Evolutionary conservation across 805 yeast species (phyloP), one percentile per base, ranked within the genome.

Genomic region (Pichia sporocuriosa): DNA sequence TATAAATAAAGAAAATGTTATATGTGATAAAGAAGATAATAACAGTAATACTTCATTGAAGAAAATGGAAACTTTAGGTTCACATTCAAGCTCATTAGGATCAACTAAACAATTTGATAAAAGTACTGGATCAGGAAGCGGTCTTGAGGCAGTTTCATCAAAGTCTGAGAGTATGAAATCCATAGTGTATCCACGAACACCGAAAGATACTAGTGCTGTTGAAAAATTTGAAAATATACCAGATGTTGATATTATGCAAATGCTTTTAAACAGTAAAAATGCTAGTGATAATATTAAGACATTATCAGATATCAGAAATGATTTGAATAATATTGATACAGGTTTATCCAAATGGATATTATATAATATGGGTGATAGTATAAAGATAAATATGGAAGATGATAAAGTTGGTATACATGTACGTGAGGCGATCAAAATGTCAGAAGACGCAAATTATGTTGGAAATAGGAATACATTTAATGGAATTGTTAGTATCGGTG

Each of bases 361-460:
- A 16, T 38, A 22, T 28, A 43, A 43, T 31, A 43, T 38, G 42
- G 35, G 39, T 11, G 38, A 34, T 37, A 38, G 39, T 19, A 22
- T 28, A 19, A 32, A 38, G 27, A 34, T 34, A 17, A 38, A 17
- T 17, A 33, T 32, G 23, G 46, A 38, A 20, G 59, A 55, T 23
- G 37, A 52, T 19, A 48, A 45, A 23, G 25, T 72, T 37, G 79
- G 79, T 0, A 68, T 67, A 16, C 72, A 78, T 46, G 88, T 82
- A 2, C 65, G 73, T 24, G 76, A 72, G 23, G 45, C 42, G 12
- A n/a, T 34, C 11, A 24, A 37, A 22, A 7, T 11, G 10, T 25
- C 27, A 6, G 37, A 38, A 28, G 40, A 32, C 2, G 34, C 32
- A 9, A 25, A 12, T 12, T 17, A 19, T 31, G 20, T 13, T n/a